Conservation (phyloP, 805 yeast genomes). For the Candida sonorensis region DNA sequence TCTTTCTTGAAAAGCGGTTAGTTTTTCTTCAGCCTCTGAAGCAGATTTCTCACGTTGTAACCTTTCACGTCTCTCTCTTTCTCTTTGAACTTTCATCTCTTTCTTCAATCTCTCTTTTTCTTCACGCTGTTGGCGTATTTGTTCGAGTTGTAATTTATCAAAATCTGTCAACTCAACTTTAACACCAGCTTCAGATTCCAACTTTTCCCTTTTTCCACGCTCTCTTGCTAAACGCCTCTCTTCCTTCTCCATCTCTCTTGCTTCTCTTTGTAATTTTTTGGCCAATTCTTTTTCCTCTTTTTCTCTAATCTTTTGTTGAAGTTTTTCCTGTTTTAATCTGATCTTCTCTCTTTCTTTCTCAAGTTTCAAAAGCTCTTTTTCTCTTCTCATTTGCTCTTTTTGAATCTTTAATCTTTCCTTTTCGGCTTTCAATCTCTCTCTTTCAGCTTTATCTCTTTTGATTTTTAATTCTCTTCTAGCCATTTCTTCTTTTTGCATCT, state of each 20-base stretch:
- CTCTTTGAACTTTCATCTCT: constrained; percentile 9
- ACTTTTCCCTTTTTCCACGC: constrained; percentile 5
- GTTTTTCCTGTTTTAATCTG: constrained; percentile 16
- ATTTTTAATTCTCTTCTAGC: constrained; percentile 6
- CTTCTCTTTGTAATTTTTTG: constrained; percentile 10
- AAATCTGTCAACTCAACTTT: constrained; percentile 9
- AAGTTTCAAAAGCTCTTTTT: constrained; percentile 14
- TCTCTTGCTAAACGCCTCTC: constrained; percentile 9
- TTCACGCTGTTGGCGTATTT: constrained; percentile 7
- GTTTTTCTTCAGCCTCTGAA: constrained; percentile 40
- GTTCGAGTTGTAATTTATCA: constrained; percentile 11
- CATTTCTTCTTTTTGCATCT: constrained; percentile 14
- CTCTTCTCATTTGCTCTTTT: constrained; percentile 14
- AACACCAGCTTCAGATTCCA: constrained; percentile 2
- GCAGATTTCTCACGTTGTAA: constrained; percentile 14
- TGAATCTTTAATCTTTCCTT: constrained; percentile 9
- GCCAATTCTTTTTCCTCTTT: constrained; percentile 17
- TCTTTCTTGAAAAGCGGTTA: constrained; percentile 74
- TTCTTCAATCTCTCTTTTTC: constrained; percentile 2
- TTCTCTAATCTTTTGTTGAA: constrained; percentile 16
- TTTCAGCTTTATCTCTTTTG: constrained; percentile 5
- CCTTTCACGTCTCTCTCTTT: constrained; percentile 10
- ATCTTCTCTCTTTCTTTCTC: constrained; percentile 14
- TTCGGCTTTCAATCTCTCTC: constrained; percentile 5
- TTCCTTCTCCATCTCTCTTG: constrained; percentile 17